Conservation (phyloP, 2,329 filamentous ascomycete genomes). For the Ceratocystis huliohia region DNA sequence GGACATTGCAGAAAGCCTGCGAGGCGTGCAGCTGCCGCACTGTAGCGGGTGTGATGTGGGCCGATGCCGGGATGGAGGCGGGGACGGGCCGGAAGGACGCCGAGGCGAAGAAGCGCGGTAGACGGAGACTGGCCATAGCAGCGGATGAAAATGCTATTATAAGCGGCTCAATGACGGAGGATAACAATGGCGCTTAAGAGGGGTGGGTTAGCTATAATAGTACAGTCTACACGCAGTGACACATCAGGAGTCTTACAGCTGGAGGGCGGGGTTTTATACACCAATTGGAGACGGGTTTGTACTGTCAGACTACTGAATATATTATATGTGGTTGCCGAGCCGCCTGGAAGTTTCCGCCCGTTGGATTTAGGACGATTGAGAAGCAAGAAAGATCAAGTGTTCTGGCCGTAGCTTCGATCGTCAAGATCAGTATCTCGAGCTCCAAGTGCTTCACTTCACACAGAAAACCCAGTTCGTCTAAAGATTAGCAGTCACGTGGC, state of each 20-base stretch:
- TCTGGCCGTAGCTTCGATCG: too few relatives aligned
- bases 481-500: constrained; percentile 1
- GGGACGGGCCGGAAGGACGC: constrained; percentile 5
- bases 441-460: not conserved
- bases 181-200: not conserved
- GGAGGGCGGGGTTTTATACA: not conserved
- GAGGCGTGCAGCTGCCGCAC: not conserved
- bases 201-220: not conserved
- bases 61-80: not conserved
- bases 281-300: not conserved
- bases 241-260: too few relatives aligned
- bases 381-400: too few relatives aligned
- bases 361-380: not conserved
- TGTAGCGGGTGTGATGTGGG: not conserved
- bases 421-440: too few relatives aligned
- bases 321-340: not conserved
- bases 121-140: constrained; percentile 13
- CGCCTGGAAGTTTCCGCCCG: not conserved
- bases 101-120: constrained; percentile 10
- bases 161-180: not conserved
- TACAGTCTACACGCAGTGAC: not conserved
- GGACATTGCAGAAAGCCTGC: not conserved
- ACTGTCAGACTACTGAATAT: not conserved
- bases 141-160: not conserved
- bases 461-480: constrained; percentile 5